phyloP scores from a whole-genome alignment of 805 yeast species.

The Nakazawaea holstii region DNA sequence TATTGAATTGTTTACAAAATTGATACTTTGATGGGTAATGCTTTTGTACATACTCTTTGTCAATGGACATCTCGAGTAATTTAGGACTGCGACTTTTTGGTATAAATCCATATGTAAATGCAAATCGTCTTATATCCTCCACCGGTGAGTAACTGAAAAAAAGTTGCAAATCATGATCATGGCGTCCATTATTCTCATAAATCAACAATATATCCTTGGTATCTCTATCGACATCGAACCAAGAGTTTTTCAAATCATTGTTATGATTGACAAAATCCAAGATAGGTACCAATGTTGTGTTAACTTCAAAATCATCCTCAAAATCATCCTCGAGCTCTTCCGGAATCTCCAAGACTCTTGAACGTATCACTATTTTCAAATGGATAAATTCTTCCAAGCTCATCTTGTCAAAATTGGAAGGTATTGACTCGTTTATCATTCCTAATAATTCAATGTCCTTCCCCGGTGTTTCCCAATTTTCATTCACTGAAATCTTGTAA shows the following conservation, averaged over 20 bases:
- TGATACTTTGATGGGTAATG: conserved; percentile 5
- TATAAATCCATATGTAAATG: conserved; percentile 40
- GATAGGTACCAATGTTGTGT: conserved; percentile 57
- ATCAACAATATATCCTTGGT: conserved; percentile 38
- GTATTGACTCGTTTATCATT: conserved; percentile 10
- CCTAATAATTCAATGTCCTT: conserved; percentile 10
- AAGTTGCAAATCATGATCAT: conserved; percentile 25
- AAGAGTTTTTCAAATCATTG: conserved; percentile 39
- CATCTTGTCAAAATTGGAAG: conserved; percentile 2
- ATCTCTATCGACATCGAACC: conserved; percentile 51
- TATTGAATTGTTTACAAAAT: conserved; percentile 29
- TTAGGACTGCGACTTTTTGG: conserved; percentile 25
- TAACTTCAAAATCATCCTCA: conserved; percentile 37
- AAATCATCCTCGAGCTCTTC: conserved; percentile 19
- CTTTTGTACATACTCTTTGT: conserved; percentile 16
- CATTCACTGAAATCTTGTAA: conserved; percentile 14
- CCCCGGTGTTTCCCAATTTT: conserved; percentile 11
- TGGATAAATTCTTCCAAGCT: conserved; percentile 5
- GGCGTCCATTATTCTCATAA: conserved; percentile 15
- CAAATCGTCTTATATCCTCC: conserved; percentile 36
- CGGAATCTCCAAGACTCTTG: conserved; percentile 66
- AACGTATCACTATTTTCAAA: conserved; percentile 37
- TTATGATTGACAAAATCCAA: conserved; percentile 66
- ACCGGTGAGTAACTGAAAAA: conserved; percentile 38
- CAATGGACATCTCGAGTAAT: conserved; percentile 30